Conservation (phyloP, 441 rosid species). For the Corymbia citriodora region DNA sequence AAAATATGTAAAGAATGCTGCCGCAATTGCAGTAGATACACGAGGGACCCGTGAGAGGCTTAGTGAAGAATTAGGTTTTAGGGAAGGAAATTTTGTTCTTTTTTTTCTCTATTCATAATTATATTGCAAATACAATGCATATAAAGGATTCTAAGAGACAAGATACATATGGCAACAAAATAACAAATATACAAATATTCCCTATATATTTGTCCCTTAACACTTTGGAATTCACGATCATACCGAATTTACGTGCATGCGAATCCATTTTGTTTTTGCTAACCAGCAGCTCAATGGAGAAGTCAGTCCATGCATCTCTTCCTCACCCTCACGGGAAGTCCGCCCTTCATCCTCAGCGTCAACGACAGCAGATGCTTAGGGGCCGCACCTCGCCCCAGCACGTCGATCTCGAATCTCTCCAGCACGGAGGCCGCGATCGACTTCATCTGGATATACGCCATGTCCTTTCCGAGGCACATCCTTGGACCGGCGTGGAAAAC, state of each 20-base stretch:
- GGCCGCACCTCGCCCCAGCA: slow-evolving; percentile 4
- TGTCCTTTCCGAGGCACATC: slow-evolving; percentile 29
- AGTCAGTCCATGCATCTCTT: neutral
- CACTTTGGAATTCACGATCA: neutral
- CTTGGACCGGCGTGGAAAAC: slow-evolving; percentile 44
- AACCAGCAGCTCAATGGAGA: neutral
- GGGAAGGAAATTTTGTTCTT: neutral
- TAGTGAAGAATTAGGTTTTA: neutral
- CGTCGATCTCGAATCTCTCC: slow-evolving; percentile 27
- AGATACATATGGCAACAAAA: neutral
- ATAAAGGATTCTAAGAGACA: neutral
- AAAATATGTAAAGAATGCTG: neutral
- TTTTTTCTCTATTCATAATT: no score
- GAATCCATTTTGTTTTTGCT: neutral
- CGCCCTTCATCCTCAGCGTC: slow-evolving; percentile 39
- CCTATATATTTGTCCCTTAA: no score
- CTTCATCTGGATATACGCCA: slow-evolving; percentile 51
- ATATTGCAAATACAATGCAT: neutral
- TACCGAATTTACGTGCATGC: neutral
- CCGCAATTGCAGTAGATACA: neutral
- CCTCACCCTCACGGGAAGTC: neutral
- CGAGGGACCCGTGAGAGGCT: neutral
- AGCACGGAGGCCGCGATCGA: slow-evolving; percentile 29
- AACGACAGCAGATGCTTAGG: slow-evolving; percentile 20
- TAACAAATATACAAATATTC: no score